Evolutionary conservation across 164 flowering plant genomes (phyloP).

Genomic region (Nymphaea colorata): DNA sequence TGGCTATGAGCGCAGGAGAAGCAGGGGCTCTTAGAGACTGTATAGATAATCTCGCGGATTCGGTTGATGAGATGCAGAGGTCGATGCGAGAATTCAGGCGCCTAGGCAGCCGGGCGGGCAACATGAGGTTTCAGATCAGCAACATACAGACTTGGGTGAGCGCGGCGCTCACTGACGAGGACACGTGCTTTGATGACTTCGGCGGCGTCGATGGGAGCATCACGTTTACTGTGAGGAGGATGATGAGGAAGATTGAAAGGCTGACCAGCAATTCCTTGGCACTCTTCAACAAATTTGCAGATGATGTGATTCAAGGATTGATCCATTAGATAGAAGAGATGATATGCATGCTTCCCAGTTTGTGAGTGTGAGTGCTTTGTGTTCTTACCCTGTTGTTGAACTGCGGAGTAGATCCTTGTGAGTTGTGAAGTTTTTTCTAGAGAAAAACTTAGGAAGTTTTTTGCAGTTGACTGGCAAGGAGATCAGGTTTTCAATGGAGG

Average conservation of each 20-base stretch:
- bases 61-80: conserved; percentile 54
- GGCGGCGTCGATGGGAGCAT: conserved; percentile 22
- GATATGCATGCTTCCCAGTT: too few species aligned
- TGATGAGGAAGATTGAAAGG: conserved; percentile 27
- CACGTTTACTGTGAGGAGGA: conserved; percentile 28
- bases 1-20: conserved; percentile 27
- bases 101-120: conserved; percentile 25
- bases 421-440: too few species aligned
- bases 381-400: too few species aligned
- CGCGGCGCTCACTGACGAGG: conserved; percentile 80
- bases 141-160: conserved; percentile 99
- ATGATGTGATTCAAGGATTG: not conserved
- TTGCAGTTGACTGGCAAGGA: too few species aligned
- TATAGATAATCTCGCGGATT: conserved; percentile 43
- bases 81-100: conserved; percentile 57
- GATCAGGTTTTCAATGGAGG: too few species aligned
- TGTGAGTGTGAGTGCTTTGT: too few species aligned
- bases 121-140: conserved; percentile 39
- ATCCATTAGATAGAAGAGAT: not conserved
- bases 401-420: too few species aligned
- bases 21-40: conserved; percentile 66
- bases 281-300: conserved; percentile 46
- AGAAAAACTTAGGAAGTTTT: too few species aligned
- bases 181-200: conserved; percentile 80
- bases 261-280: conserved; percentile 82